Percentiles rank a stretch among this genome's conserved stretches.
Conservation (phyloP, 495 filamentous ascomycete species). For the Xylaria flabelliformis region DNA sequence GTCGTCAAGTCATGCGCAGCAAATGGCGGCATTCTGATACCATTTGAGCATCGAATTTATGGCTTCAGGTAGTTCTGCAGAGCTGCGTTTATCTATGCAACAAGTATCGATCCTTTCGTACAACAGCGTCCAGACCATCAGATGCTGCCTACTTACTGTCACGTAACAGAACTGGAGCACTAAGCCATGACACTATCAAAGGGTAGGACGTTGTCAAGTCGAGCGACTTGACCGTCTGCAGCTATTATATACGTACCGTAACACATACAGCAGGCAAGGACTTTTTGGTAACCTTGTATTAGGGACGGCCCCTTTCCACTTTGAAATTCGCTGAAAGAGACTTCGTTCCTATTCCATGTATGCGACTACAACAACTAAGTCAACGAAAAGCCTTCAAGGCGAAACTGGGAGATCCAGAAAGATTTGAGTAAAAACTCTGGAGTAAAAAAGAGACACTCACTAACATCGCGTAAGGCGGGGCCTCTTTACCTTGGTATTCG, state of each 20-base stretch:
- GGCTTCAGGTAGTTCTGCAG: constrained; percentile 52
- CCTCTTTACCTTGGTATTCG: constrained; percentile 23
- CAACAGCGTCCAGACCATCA: constrained; percentile 20
- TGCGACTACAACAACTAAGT: constrained; percentile 40
- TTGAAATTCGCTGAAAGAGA: constrained; percentile 41
- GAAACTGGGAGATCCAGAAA: neutral
- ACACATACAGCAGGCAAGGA: neutral
- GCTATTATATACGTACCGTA: no score
- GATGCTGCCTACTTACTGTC: constrained; percentile 20
- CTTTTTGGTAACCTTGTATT: constrained; percentile 22
- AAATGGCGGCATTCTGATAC: constrained; percentile 45
- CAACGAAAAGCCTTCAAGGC: neutral
- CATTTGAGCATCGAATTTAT: constrained; percentile 54
- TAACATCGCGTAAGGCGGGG: constrained; percentile 23
- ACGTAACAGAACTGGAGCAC: no score
- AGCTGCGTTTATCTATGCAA: constrained; percentile 54
- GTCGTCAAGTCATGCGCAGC: constrained; percentile 51
- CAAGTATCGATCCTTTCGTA: constrained; percentile 49
- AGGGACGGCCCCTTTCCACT: constrained; percentile 21
- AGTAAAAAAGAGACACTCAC: neutral
- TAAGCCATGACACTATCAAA: no score
- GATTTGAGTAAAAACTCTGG: neutral
- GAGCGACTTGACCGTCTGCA: no score
- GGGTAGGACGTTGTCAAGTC: no score
- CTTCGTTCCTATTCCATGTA: constrained; percentile 48